Percentiles rank a stretch among this genome's conserved stretches.
phyloP scores from a whole-genome alignment of 2,329 filamentous ascomycete species.

The Diaporthe ampelina region DNA sequence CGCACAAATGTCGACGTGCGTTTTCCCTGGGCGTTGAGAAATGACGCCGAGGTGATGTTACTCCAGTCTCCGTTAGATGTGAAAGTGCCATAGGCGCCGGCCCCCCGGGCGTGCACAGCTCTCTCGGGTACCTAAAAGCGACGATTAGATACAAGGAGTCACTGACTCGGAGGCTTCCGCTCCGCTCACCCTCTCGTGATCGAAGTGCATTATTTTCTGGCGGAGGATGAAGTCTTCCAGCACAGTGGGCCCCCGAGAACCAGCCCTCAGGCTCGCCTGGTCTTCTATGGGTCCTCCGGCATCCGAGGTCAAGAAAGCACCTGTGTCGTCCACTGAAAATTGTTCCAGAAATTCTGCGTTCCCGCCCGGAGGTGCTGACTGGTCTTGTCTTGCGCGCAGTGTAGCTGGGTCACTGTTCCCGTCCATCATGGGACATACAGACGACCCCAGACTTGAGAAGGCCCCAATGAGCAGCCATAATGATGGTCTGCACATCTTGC shows the following conservation, averaged over 20 bases:
- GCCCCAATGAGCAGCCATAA: slow-evolving; percentile 12
- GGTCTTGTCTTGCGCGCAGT: slow-evolving; percentile 45
- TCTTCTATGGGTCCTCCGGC: slow-evolving; percentile 78
- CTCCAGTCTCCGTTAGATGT: slow-evolving; percentile 75
- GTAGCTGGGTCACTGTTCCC: slow-evolving; percentile 45
- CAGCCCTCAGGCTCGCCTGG: slow-evolving; percentile 76
- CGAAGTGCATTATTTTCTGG: slow-evolving; percentile 79
- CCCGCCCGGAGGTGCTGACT: slow-evolving; percentile 38
- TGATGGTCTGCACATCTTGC: slow-evolving; percentile 23
- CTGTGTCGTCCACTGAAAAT: slow-evolving; percentile 65
- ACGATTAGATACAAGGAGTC: slow-evolving; percentile 21
- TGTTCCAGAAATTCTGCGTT: slow-evolving; percentile 46
- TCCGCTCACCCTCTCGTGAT: slow-evolving; percentile 74
- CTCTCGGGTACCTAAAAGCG: slow-evolving; percentile 67
- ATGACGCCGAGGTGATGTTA: slow-evolving; percentile 78
- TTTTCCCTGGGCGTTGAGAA: slow-evolving; percentile 48
- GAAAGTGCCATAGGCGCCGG: slow-evolving; percentile 63
- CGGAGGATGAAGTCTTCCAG: slow-evolving; percentile 81
- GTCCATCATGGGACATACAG: slow-evolving; percentile 50
- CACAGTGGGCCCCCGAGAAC: slow-evolving; percentile 75
- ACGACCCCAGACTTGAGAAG: slow-evolving; percentile 47
- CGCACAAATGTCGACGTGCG: slow-evolving; percentile 56
- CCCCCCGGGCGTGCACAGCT: slow-evolving; percentile 78
- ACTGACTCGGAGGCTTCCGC: neutral
- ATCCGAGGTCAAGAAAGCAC: slow-evolving; percentile 73